Conservation (phyloP, 257 asterid genomes). For the Nicotiana sylvestris region DNA sequence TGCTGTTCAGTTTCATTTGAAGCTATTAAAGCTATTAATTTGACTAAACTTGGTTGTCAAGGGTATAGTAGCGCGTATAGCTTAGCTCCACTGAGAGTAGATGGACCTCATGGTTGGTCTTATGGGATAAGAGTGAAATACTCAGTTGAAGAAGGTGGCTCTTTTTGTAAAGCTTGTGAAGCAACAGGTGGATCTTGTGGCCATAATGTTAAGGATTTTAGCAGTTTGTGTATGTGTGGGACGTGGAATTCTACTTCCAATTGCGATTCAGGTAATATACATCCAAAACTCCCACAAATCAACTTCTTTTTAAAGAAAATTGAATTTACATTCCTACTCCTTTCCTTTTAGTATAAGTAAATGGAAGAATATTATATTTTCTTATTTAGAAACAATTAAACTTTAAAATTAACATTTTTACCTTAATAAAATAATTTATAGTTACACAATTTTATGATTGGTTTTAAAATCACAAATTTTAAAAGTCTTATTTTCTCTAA, state of each 20-base stretch:
- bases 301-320: too few relatives aligned
- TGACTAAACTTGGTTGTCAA: conserved; percentile 71
- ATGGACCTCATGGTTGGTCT: conserved; percentile 72
- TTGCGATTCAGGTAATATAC: conserved; percentile 67
- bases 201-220: conserved; percentile 35
- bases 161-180: conserved; percentile 77
- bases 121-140: conserved; percentile 84
- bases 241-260: conserved; percentile 77
- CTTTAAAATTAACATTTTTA: too few relatives aligned
- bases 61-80: conserved; percentile 94
- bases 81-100: conserved; percentile 64
- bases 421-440: too few relatives aligned
- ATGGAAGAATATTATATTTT: not conserved
- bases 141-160: conserved; percentile 41
- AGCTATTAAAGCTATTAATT: conserved; percentile 55
- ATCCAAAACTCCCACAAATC: not conserved
- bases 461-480: too few relatives aligned
- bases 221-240: conserved; percentile 70
- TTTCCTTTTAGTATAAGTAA: not conserved
- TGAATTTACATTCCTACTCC: not conserved
- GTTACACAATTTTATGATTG: too few relatives aligned
- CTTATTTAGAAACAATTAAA: too few relatives aligned
- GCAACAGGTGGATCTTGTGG: conserved; percentile 96
- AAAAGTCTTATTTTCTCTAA: too few relatives aligned
- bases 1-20: conserved; percentile 71